Base-by-base conservation (phyloP, 2,329 filamentous ascomycete genomes). In the Raffaelea arxii region DNA sequence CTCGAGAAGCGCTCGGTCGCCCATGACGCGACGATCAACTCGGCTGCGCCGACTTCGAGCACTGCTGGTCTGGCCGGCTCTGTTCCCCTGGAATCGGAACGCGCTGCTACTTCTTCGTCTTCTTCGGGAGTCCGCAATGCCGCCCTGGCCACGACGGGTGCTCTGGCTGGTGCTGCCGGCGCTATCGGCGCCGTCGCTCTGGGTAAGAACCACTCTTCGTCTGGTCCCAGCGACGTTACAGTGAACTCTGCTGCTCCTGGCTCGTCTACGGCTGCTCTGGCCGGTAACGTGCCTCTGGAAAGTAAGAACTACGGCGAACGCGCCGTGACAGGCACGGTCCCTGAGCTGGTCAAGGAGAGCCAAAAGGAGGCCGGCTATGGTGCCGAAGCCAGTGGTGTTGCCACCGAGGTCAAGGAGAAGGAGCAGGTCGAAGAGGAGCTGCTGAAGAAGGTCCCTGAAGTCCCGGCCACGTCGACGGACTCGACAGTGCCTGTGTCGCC, bases 381-480 rank as follows among this genome's bases (percentile, higher is more conserved):
- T 6, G 77, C 83, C n/a, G 84, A 87, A 60, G 83, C 85, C 11
- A 81, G 80, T 54, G 81, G 74, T 32, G 70, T 79, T 48, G 66
- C 77, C 25, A 70, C 75, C 37, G 82, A 84, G 57, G 82, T 89
- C 7, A 63, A 72, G 54, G 84, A 86, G 56, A 89, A 89, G 75
- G 77, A 75, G 48, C 70, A 74, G 48, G 72, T 88, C 4, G 84
- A 89, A 67, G 68, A 78, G 36, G 84, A 88, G 66, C 72, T 88
- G 45, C 75, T 83, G 62, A 68, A 72, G 11, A 83, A 81, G 65
- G 77, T 88, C 11, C 71, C 78, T 25, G 71, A 78, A 58, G 75
- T 72, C 22, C 75, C 72, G 38, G 67, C 72, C 11, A 78, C 78
- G 10, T 72, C 78, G 1, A 75, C 78, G 55, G 77, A 74, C 38